Conservation (phyloP, 2,329 filamentous ascomycete genomes). For the Neofusicoccum ribis region DNA sequence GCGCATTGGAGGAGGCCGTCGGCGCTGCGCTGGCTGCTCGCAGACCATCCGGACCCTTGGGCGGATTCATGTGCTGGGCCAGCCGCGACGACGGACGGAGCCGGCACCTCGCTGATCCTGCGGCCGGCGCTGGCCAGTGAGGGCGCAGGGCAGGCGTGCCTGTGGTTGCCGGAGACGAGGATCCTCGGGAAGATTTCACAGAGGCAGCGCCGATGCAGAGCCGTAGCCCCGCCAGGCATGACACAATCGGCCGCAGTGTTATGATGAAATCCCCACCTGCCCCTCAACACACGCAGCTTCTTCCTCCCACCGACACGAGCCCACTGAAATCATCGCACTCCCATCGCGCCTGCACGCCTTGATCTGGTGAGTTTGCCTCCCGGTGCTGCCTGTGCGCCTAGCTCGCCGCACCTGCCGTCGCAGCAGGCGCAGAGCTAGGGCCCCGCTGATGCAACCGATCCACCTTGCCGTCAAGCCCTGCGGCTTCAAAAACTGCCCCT, state of each 20-base stretch:
- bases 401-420: background rate
- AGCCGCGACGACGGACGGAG: background rate
- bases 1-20: background rate
- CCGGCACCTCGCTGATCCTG: conserved; percentile 4
- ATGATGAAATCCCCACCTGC: conserved; percentile 18
- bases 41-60: background rate
- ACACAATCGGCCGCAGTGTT: conserved; percentile 18
- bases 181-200: conserved; percentile 14
- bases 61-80: background rate
- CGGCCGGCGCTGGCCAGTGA: background rate
- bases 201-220: conserved; percentile 17
- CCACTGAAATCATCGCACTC: conserved; percentile 16
- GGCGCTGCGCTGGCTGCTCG: no score
- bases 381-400: background rate
- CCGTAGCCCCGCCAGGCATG: conserved; percentile 18
- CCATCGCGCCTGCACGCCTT: conserved; percentile 14
- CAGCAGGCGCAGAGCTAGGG: background rate
- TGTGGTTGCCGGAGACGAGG: background rate
- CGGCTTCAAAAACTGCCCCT: conserved; percentile 19
- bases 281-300: conserved; percentile 18
- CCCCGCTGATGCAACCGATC: conserved; percentile 19
- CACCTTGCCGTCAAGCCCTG: background rate
- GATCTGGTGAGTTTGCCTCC: conserved; percentile 17
- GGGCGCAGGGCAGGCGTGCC: background rate
- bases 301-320: conserved; percentile 15